Percentiles rank a stretch among this genome's conserved stretches.
phyloP scores from a whole-genome alignment of 2,329 filamentous ascomycete genomes.

The Cladosporium halotolerans region DNA sequence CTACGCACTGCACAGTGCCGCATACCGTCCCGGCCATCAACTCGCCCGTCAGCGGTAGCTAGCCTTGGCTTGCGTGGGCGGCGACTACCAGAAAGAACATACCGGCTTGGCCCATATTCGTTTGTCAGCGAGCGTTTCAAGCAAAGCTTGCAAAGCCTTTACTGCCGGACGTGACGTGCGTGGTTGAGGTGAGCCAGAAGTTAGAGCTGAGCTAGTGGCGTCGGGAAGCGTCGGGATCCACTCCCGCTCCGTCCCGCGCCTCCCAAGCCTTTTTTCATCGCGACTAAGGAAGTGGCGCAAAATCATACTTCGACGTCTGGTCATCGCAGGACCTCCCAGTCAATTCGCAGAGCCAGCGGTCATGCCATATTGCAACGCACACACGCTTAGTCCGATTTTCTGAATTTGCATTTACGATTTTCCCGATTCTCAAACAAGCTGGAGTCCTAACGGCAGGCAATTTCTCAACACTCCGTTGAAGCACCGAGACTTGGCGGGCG shows the following conservation, averaged over 20 bases:
- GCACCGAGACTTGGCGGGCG: constrained; percentile 8
- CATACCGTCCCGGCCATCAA: too few species aligned
- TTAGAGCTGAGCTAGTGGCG: background rate
- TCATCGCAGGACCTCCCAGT: background rate
- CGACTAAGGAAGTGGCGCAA: constrained; percentile 7
- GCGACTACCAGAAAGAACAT: too few species aligned
- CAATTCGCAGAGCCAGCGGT: too few species aligned
- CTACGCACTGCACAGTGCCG: too few species aligned
- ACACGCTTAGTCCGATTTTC: background rate
- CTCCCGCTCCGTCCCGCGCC: background rate
- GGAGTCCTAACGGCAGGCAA: background rate
- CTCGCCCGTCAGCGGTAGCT: too few species aligned
- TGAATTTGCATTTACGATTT: background rate
- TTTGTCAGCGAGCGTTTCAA: background rate
- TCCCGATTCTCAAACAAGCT: background rate
- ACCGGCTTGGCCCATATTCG: too few species aligned
- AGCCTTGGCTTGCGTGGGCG: too few species aligned
- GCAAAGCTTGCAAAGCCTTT: constrained; percentile 6
- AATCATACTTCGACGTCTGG: constrained; percentile 8
- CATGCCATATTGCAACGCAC: too few species aligned
- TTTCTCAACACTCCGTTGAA: constrained; percentile 10
- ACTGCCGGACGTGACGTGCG: background rate
- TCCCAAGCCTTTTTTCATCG: constrained; percentile 3
- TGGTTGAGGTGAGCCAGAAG: too few species aligned
- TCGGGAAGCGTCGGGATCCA: constrained; percentile 8